Conservation (phyloP, 2,329 filamentous ascomycete species). For the Septoria petroselini region DNA sequence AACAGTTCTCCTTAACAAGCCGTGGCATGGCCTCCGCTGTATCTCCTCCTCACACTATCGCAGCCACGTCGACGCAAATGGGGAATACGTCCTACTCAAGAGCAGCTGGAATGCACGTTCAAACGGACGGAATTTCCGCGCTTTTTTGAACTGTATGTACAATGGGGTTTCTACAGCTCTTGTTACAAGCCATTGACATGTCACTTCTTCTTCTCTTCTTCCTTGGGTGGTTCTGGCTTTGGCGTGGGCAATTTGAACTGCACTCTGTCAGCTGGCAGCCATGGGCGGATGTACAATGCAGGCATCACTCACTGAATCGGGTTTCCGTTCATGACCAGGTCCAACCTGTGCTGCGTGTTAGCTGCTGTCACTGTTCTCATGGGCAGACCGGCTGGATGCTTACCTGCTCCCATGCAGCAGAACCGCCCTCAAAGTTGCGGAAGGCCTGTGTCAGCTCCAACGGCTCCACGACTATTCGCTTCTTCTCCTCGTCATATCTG, state of each 20-base stretch:
- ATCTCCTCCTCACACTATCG: too few species aligned
- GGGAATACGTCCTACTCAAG: too few species aligned
- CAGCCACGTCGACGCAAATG: too few species aligned
- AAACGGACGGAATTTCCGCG: neutral
- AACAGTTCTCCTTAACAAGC: too few species aligned
- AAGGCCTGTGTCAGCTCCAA: conserved; percentile 97
- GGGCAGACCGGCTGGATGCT: neutral
- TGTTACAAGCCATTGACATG: neutral
- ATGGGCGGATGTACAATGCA: neutral
- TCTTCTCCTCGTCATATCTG: conserved; percentile 98
- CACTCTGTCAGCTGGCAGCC: conserved; percentile 5
- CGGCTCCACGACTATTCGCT: conserved; percentile 96
- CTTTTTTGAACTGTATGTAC: conserved; percentile 16
- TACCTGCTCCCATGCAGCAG: conserved; percentile 34
- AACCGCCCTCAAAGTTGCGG: conserved; percentile 87
- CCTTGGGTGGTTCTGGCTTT: conserved; percentile 88
- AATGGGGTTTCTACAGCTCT: conserved; percentile 18
- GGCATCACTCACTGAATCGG: conserved; percentile 55
- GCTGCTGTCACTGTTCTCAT: neutral
- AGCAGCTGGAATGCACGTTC: neutral
- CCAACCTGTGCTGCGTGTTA: conserved; percentile 54
- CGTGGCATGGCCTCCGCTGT: too few species aligned
- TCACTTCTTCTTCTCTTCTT: conserved; percentile 76
- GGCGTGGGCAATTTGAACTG: conserved; percentile 91
- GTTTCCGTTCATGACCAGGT: conserved; percentile 71